phyloP scores from a whole-genome alignment of 139 green algal genomes.

The Chlamydomonas sp. region DNA sequence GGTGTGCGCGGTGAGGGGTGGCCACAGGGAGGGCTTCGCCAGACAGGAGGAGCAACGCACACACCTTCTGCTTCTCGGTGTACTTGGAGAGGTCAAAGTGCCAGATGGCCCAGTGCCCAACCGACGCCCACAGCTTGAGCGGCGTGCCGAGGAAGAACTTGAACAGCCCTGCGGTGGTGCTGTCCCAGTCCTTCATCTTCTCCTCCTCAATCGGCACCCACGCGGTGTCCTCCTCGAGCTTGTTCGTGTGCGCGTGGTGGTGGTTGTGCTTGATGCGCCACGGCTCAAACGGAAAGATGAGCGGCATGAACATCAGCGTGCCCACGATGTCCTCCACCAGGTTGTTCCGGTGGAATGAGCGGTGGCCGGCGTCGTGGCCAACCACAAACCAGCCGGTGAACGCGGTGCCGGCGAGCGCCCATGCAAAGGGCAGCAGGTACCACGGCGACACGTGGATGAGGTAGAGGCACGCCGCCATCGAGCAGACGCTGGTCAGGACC shows the following conservation, averaged over 20 bases:
- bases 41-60: no score
- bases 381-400: conserved; percentile 63
- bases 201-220: conserved; percentile 79
- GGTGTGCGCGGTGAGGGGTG: no score
- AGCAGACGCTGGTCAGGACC: conserved; percentile 50
- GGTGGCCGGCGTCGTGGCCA: conserved; percentile 58
- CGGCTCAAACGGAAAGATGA: conserved; percentile 96
- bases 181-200: conserved; percentile 42
- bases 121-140: conserved; percentile 81
- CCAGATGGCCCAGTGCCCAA: conserved; percentile 85
- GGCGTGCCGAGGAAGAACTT: conserved; percentile 80
- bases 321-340: conserved; percentile 95
- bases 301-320: conserved; percentile 82
- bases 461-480: conserved; percentile 57
- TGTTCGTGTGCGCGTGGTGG: conserved; percentile 98
- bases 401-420: conserved; percentile 79
- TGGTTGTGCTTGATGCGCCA: conserved; percentile 99
- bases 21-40: no score
- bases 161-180: conserved; percentile 34
- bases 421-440: conserved; percentile 89
- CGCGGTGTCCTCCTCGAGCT: conserved; percentile 90
- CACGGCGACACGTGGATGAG: conserved; percentile 78
- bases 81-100: conserved; percentile 87
- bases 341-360: conserved; percentile 91
- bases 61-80: conserved; percentile 74